Conservation (phyloP, 2,329 filamentous ascomycete species). For the Chaetoscypha palmicola region DNA sequence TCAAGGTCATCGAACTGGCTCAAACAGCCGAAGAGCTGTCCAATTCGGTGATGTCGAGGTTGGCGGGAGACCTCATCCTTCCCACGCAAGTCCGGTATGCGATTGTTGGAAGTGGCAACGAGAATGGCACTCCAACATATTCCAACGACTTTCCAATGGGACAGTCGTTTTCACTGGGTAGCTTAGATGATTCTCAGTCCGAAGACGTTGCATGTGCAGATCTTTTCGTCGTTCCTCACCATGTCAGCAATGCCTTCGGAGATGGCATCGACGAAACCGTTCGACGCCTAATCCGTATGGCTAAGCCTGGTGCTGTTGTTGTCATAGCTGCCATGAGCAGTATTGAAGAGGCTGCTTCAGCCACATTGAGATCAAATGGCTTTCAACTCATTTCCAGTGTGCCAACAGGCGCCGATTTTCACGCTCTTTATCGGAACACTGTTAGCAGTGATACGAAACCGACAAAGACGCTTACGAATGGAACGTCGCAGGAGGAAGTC, state of each 20-base stretch:
- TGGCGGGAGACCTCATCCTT: background rate
- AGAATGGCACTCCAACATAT: no score
- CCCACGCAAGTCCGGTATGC: background rate
- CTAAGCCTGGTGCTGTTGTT: background rate
- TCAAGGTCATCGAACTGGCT: background rate
- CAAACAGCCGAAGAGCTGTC: background rate
- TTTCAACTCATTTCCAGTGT: background rate
- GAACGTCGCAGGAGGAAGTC: background rate
- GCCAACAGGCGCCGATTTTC: no score
- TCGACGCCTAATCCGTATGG: background rate
- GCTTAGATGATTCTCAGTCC: no score
- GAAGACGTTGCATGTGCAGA: background rate
- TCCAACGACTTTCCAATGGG: no score
- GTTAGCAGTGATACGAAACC: background rate
- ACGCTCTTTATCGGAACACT: background rate
- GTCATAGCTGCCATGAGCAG: background rate
- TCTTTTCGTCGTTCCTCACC: background rate
- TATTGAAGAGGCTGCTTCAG: background rate
- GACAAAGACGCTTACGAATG: slow-evolving; percentile 1
- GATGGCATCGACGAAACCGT: background rate
- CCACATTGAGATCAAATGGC: background rate
- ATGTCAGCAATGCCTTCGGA: background rate
- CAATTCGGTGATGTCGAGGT: background rate
- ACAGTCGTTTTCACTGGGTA: no score
- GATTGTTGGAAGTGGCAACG: background rate